Evolutionary conservation across 1,284 basidiomycete species (phyloP).

Genomic region (Rhodotorula sp.): DNA sequence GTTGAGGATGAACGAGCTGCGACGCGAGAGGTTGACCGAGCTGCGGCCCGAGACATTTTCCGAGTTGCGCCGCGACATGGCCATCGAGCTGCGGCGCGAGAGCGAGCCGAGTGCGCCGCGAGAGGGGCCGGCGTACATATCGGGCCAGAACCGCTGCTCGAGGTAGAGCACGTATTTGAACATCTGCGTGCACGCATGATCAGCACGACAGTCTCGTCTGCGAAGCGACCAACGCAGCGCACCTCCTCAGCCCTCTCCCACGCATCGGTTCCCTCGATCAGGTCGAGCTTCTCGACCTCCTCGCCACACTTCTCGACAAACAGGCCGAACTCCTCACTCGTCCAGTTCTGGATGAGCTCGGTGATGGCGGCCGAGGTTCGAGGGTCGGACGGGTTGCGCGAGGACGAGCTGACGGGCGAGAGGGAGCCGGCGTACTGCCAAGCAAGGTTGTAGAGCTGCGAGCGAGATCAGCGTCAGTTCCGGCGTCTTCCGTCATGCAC

Average conservation of each 20-base stretch:
- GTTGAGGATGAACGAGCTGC: neutral
- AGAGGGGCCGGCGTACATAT: neutral
- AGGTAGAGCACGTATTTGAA: conserved; percentile 32
- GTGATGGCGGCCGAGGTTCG: conserved; percentile 14
- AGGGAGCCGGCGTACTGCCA: conserved; percentile 20
- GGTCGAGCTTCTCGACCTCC: conserved; percentile 22
- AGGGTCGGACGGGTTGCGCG: conserved; percentile 1
- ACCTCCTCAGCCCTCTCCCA: conserved; percentile 31
- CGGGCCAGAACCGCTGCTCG: conserved; percentile 33
- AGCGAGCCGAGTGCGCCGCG: neutral
- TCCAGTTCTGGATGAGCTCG: conserved; percentile 32
- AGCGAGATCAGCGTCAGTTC: neutral
- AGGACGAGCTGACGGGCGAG: neutral
- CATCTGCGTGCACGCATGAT: conserved; percentile 5
- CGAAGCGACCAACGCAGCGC: neutral
- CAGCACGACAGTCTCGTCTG: too few species aligned
- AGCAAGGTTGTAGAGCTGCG: conserved; percentile 22
- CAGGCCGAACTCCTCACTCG: conserved; percentile 17
- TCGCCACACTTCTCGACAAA: conserved; percentile 19
- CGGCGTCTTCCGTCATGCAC: too few species aligned
- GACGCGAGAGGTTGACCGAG: neutral
- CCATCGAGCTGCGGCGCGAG: too few species aligned
- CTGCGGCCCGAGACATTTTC: neutral
- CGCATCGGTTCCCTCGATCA: conserved; percentile 11
- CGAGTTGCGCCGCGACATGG: too few species aligned